These are phyloP conservation scores for Globisporangium acanthophoron DNA, from an alignment of 352 stramenopile species.

Conservation along the genomic window DNA sequence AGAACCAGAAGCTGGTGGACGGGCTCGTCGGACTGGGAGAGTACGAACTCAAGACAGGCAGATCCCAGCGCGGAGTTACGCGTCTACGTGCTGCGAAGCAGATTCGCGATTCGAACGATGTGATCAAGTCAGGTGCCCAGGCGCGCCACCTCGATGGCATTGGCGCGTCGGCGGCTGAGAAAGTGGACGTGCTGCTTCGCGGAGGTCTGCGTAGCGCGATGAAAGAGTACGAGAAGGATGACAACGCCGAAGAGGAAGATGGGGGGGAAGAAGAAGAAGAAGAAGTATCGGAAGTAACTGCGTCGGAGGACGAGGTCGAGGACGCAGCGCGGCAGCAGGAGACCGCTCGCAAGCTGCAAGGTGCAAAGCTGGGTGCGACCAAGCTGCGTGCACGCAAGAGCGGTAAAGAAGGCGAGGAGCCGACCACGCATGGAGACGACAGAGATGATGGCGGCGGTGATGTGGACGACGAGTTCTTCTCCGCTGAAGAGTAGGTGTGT, in stretches of 20 bases:
- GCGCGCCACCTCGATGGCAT: conserved; percentile 44
- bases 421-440: background rate
- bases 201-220: conserved; percentile 39
- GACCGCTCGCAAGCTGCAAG: background rate
- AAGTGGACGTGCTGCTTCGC: conserved; percentile 54
- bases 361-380: background rate
- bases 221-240: conserved; percentile 40
- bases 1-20: conserved; percentile 64
- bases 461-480: conserved; percentile 1
- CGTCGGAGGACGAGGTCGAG: conserved; percentile 8
- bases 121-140: conserved; percentile 57
- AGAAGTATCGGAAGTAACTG: conserved; percentile 11
- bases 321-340: background rate
- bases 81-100: conserved; percentile 58
- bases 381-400: background rate
- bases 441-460: background rate
- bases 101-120: conserved; percentile 29
- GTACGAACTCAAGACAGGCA: conserved; percentile 41
- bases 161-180: conserved; percentile 37
- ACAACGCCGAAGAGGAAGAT: conserved; percentile 19
- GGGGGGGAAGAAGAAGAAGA: conserved; percentile 18
- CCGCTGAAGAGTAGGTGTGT: background rate
- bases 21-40: conserved; percentile 50
- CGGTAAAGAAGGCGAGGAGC: background rate
- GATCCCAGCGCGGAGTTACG: conserved; percentile 44